Base-by-base conservation (phyloP, 2,329 filamentous ascomycete species). In the Shiraia bambusicola region DNA sequence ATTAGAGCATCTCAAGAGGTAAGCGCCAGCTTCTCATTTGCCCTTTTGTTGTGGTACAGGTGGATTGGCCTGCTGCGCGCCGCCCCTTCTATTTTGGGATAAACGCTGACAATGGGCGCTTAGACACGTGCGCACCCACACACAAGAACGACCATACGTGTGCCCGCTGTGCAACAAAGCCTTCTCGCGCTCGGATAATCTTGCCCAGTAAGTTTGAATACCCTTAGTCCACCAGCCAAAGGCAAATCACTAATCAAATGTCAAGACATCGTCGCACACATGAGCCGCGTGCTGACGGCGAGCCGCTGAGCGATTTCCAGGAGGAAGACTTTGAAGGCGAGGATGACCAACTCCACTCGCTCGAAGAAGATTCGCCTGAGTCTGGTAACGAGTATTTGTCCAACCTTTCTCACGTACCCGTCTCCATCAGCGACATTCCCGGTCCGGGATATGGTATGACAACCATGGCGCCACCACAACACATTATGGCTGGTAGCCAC, bases 61-160 rank as follows among this genome's bases (percentile, higher is more conserved):
- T 25, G 28, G 35, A 47, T 24, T 28, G 26, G 33, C 29, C 41
- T 37, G 37, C 30, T 32, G 36, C 36, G 42, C 48, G 47, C 47
- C 51, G 42, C 48, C 47, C 47, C 51, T 54, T 55, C 47, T 59
- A 38, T 47, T 58, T 61, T 56, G 62, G 76, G 69, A 22, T 74
- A 74, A 69, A 72, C 75, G 74, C 77, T 70, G 62, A 70, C 64
- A n/a, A 22, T 53, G 65, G 64, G 67, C 72, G 70, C 67, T 60
- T 80, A 95, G 91, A 80, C 93, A 98, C 76, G 93, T 98, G 71
- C 88, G 93, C 75, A 98, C 93, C 65, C 93, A 98, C 79, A 98
- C 93, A 42, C 93, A 98, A 79, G 93, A 98, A 78, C 88, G 92
- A 75, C 93, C 93, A 59, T 98, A 98, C 73, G 86, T 94, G 67